Evolutionary conservation across 169 alveolate genomes (phyloP).

Genomic region (Amoebophrya sp.): DNA sequence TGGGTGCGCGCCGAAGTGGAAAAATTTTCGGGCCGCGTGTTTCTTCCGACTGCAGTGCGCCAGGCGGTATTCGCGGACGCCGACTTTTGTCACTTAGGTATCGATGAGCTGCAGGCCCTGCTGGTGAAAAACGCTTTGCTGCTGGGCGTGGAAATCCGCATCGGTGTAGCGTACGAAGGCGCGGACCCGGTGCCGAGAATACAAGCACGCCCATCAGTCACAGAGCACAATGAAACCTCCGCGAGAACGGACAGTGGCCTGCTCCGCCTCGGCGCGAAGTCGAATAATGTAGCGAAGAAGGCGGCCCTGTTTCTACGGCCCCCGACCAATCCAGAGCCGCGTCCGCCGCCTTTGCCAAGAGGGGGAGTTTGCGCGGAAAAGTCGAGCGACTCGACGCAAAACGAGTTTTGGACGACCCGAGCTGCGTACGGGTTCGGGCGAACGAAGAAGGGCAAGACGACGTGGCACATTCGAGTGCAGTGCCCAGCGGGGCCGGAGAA

Average conservation of each 20-base stretch:
- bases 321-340: not conserved
- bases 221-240: no score
- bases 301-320: not conserved
- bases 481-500: not conserved
- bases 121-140: not conserved
- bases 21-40: not conserved
- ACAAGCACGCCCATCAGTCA: no score
- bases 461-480: not conserved
- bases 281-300: no score
- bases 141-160: not conserved
- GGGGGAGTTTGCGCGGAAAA: no score
- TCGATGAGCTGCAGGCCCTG: not conserved
- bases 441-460: not conserved
- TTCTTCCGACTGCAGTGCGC: not conserved
- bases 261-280: no score
- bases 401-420: not conserved
- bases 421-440: not conserved
- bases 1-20: slow-evolving; percentile 13
- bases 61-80: slow-evolving; percentile 3
- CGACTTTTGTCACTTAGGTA: not conserved
- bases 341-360: no score
- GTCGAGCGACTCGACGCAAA: not conserved
- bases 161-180: not conserved
- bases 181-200: not conserved
- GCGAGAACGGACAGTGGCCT: no score